Evolutionary conservation across 306 rosid species (phyloP).

Genomic region (Hylodesmum podocarpum): DNA sequence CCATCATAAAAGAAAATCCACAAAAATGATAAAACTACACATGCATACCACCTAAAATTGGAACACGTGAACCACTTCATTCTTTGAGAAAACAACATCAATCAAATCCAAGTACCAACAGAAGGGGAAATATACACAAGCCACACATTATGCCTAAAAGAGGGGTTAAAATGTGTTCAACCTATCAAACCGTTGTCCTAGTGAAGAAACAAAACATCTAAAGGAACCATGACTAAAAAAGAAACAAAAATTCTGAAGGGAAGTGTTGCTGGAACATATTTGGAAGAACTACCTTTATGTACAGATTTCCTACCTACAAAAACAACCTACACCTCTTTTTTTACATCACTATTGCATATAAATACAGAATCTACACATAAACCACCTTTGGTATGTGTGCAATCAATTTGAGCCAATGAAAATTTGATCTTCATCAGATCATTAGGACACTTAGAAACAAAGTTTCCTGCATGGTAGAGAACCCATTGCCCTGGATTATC

Average conservation of each 20-base stretch:
- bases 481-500: conserved; percentile 73
- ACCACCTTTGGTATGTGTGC: conserved; percentile 95
- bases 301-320: conserved; percentile 37
- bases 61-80: not conserved
- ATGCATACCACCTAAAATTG: not conserved
- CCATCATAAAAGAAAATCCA: not conserved
- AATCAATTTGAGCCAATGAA: conserved; percentile 78
- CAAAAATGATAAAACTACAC: not conserved
- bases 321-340: conserved; percentile 32
- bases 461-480: conserved; percentile 70
- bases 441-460: conserved; percentile 49
- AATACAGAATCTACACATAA: conserved; percentile 79
- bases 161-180: not conserved
- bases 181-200: not conserved
- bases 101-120: conserved; percentile 14
- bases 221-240: not conserved
- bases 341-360: conserved; percentile 43
- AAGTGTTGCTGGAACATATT: not conserved
- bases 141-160: not conserved
- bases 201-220: not conserved
- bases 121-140: not conserved
- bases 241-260: not conserved
- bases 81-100: conserved; percentile 13
- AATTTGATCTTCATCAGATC: conserved; percentile 65
- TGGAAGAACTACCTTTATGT: not conserved